Conservation (phyloP, 2,329 filamentous ascomycete genomes). For the Fragosphaeria purpurea region DNA sequence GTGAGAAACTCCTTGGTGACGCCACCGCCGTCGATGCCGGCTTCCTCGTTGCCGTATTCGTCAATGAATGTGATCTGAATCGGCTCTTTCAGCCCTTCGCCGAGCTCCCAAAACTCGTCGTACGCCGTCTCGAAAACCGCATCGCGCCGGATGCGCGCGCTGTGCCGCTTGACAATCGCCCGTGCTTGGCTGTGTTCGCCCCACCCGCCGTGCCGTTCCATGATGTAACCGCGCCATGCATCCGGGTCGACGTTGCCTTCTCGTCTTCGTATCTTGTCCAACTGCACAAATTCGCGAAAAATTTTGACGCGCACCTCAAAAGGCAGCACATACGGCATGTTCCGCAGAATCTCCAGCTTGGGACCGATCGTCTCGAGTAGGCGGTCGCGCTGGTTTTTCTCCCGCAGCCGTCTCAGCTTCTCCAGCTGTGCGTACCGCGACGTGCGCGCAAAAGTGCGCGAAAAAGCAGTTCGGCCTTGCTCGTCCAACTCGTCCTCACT, state of each 20-base stretch:
- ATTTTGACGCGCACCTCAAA: conserved; percentile 87
- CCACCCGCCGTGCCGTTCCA: conserved; percentile 27
- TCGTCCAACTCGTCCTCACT: conserved; percentile 21
- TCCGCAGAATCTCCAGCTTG: conserved; percentile 79
- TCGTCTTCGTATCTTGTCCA: conserved; percentile 67
- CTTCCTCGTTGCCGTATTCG: conserved; percentile 74
- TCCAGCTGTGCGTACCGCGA: conserved; percentile 57
- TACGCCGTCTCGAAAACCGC: conserved; percentile 80
- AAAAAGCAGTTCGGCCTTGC: conserved; percentile 18
- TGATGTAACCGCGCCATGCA: conserved; percentile 56
- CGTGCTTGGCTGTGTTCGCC: conserved; percentile 16
- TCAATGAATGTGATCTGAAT: conserved; percentile 97
- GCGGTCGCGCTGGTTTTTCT: conserved; percentile 57
- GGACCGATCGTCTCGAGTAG: conserved; percentile 72
- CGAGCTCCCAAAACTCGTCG: conserved; percentile 69
- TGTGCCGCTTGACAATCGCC: conserved; percentile 48
- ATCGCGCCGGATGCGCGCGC: conserved; percentile 69
- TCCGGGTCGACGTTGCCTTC: conserved; percentile 63
- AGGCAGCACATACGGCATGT: conserved; percentile 95
- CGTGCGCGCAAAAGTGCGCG: conserved; percentile 45
- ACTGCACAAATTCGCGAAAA: conserved; percentile 81
- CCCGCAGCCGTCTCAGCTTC: conserved; percentile 51
- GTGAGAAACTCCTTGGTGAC: conserved; percentile 97
- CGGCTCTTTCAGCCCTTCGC: conserved; percentile 79
- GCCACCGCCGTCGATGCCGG: conserved; percentile 91